These are phyloP conservation scores for Seiridium unicorne DNA, from an alignment of 2,329 filamentous ascomycete genomes.

Conservation along the genomic window DNA sequence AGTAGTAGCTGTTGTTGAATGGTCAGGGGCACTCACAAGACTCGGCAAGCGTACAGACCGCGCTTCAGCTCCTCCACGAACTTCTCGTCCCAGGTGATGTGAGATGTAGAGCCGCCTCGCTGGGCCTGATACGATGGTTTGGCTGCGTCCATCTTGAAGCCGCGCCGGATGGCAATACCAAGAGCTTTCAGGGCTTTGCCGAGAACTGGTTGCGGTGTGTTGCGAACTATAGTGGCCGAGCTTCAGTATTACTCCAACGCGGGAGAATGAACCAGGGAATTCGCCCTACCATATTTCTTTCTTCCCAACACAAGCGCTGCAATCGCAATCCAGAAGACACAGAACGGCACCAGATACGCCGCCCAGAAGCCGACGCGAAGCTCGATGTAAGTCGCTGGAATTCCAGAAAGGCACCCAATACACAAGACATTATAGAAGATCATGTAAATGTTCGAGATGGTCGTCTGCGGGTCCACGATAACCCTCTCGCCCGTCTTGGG, in stretches of 20 bases:
- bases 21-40: background rate
- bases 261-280: too few species aligned
- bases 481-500: constrained; percentile 52
- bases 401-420: constrained; percentile 64
- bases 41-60: background rate
- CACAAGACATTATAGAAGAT: constrained; percentile 50
- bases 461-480: constrained; percentile 65
- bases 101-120: background rate
- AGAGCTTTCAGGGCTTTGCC: background rate
- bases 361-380: constrained; percentile 65
- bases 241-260: background rate
- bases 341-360: constrained; percentile 40
- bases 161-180: background rate
- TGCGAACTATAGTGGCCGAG: background rate
- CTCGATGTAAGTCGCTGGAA: constrained; percentile 69
- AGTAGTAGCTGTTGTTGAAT: constrained; percentile 28
- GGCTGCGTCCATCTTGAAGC: background rate
- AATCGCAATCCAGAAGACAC: constrained; percentile 43
- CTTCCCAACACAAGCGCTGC: background rate
- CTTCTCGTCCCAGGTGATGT: background rate
- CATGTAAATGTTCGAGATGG: constrained; percentile 69
- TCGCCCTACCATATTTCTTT: background rate
- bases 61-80: background rate
- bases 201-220: background rate
- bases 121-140: background rate